phyloP scores from a whole-genome alignment of 257 asterid species.

The Solanum neorickii region DNA sequence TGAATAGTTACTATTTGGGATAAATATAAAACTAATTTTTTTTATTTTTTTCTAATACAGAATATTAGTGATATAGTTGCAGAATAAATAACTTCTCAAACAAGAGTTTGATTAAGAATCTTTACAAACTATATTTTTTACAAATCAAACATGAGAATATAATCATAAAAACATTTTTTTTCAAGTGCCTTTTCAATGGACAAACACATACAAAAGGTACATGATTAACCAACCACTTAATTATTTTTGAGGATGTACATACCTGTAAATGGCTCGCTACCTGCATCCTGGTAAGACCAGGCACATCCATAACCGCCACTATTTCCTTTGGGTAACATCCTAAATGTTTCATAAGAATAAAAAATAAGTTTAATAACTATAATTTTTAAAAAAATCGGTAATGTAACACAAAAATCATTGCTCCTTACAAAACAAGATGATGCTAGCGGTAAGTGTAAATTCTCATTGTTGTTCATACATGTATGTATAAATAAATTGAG shows the following conservation, averaged over 20 bases:
- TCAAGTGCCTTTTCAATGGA: background rate
- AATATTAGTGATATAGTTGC: background rate
- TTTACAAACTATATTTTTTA: background rate
- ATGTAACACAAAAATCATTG: no score
- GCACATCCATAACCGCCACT: no score
- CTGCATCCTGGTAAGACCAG: no score
- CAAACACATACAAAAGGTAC: background rate
- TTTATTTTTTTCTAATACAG: background rate
- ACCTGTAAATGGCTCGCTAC: no score
- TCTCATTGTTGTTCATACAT: background rate
- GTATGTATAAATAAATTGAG: background rate
- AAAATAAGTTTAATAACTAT: no score
- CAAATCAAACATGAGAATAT: background rate
- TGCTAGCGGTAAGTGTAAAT: background rate
- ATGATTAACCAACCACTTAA: background rate
- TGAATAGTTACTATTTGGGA: background rate
- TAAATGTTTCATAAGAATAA: no score
- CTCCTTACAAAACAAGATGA: no score
- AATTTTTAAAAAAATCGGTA: no score
- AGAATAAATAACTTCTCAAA: background rate
- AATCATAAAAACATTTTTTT: background rate
- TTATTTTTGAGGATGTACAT: no score
- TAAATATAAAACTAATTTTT: background rate
- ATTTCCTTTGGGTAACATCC: no score
- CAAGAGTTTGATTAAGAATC: background rate